Evolutionary conservation across 805 yeast genomes (phyloP), one percentile per base, ranked within the genome.

Genomic region (Candida ipomoeae): DNA sequence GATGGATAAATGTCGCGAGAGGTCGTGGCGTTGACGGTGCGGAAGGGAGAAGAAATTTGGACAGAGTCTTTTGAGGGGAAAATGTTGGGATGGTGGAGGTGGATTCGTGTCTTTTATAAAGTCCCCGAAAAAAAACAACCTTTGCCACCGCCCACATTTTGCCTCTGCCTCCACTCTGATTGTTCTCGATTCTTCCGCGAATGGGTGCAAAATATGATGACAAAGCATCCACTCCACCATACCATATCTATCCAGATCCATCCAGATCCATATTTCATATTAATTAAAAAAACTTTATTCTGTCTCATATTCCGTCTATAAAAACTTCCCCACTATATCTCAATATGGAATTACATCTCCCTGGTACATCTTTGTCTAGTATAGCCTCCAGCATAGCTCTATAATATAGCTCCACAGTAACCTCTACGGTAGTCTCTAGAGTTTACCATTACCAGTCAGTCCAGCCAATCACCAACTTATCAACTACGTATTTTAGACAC

Each of bases 181-280:
- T n/a, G 33, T 43, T 43, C 46, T 43, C 31, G 46, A 43, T 43
- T 34, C 46, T 43, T 43, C 46, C 46, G 46, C 46, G 46, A 43
- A 43, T 43, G 46, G 46, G 46, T 43, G 46, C 46, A 43, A 41
- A 43, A 43, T 43, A 38, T 33, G 34, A 29, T 40, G 40, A 43
- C 39, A 34, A 34, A 43, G 11, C 17, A 43, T 20, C n/a, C 6
- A 17, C 39, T 13, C 13, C 21, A 13, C 23, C 39, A 29, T 23
- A 40, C 15, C 34, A 26, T 26, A 10, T 26, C 11, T 11, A 26
- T 8, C 10, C 29, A 26, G 3, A 26, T 3, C 26, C 26, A 23
- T 23, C 26, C 10, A 26, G 7, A 26, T 26, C 29, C 11, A 7
- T 26, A 23, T 26, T 7, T 26, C 4, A 3, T 26, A 8, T 26